Base-by-base conservation (phyloP, 2,329 filamentous ascomycete species). In the Penicillium frequentans region DNA sequence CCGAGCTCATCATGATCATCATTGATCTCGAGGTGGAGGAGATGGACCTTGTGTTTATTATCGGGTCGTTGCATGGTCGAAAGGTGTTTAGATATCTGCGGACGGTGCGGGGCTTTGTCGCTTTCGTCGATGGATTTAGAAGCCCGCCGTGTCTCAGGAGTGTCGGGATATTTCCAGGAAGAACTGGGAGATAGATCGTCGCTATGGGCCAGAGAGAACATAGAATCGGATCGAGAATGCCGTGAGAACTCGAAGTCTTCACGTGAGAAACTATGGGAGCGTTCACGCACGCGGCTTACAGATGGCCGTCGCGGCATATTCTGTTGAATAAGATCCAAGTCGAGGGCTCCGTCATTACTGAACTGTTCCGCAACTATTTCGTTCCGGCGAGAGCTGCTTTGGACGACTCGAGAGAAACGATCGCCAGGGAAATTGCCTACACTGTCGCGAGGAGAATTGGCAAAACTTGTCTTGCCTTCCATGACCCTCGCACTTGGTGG, bases 401-500 rank as follows among this genome's bases (percentile, higher is more conserved):
- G 54, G n/a, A 54, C 37, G 2, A 43, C 27, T 29, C 54, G 59
- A 29, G 64, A 61, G 2, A 51, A 37, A 23, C 57, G 57, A 21
- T 63, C 52, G 8, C 31, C 53, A 21, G 52, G 46, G 31, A 57
- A 54, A 33, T 49, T 62, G 44, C 52, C 55, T 24, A 54, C 10
- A 53, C 62, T 68, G 42, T 62, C 64, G 37, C 60, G 64, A 42
- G 64, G 59, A 24, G 68, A 65, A 10, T 61, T 50, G 49, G 59
- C 63, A 31, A 67, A 67, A 5, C 64, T 67, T 51, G 90, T 85
- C 72, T 93, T 95, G 63, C 92, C 93, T 62, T 89, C 90, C 93
- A 97, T 97, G 58, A 96, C 82, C 72, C 89, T 92, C 55, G 93
- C 91, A 33, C 88, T 85, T n/a, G 93, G 93, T 1, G 92, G 91